Base-by-base conservation (phyloP, 768 basidiomycete genomes). In the Coprinopsis sp. region DNA sequence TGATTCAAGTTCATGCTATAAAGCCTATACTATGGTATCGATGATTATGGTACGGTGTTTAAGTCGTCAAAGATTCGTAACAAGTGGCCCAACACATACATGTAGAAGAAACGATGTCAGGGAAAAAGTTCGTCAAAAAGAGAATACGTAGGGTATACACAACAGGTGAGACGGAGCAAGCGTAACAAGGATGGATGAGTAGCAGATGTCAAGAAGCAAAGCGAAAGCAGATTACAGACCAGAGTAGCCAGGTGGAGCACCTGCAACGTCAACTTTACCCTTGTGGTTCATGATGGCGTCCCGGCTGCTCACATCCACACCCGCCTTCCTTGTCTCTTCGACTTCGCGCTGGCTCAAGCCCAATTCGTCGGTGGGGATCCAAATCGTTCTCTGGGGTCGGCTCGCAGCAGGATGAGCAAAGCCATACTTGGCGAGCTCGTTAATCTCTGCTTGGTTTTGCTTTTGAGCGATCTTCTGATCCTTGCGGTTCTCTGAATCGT, bases 331-430 rank as follows among this genome's bases (percentile, higher is more conserved):
- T 10, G 31, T 44, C n/a, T 40, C 48, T 14, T 37, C n/a, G n/a
- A 37, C 34, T 18, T 49, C 61, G 45, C 54, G 53, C 48, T 44
- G 59, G 51, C 66, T 52, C 63, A 66, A 63, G n/a, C 49, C 50
- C 50, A 60, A n/a, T 37, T 42, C 21, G 18, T 98, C 95, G 30
- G 68, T 64, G 18, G 95, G 90, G 44, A 97, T 64, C 95, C 95
- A 98, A 25, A 97, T 69, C 4, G 80, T 72, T 51, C 83, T 74
- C 65, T 92, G 89, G 37, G 87, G 80, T 41, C 79, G 65, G 51
- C 70, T 78, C 45, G 79, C 74, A 6, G 91, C 91, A 13, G 95
- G 95, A 56, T 95, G 95, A 37, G 87, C 82, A 67, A 95, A 97
- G 11, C 86, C 84, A 57, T 82, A 81, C 40, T 78, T 65, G 3